phyloP scores from a whole-genome alignment of 2,329 filamentous ascomycete genomes.

The Colletotrichum acutatum region DNA sequence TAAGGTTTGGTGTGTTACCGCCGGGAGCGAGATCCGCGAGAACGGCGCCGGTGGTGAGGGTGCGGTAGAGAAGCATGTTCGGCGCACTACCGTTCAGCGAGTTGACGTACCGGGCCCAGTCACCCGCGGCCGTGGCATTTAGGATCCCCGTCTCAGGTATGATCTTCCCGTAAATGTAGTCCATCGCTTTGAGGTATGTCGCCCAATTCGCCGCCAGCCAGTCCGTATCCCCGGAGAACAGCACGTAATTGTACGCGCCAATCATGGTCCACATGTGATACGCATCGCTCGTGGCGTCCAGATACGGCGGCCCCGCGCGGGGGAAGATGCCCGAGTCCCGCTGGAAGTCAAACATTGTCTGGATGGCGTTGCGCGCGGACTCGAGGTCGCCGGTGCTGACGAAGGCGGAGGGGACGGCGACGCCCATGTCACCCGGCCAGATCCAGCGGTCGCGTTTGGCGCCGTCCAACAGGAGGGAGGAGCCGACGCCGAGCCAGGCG shows the following conservation, averaged over 20 bases:
- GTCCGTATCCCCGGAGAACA: constrained; percentile 50
- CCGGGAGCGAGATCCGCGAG: constrained; percentile 57
- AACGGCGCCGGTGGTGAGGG: constrained; percentile 61
- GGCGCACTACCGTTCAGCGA: constrained; percentile 54
- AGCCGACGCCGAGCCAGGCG: constrained; percentile 45
- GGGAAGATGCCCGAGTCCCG: constrained; percentile 57
- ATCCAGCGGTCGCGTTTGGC: constrained; percentile 69
- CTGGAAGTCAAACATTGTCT: constrained; percentile 58
- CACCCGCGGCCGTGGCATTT: constrained; percentile 59
- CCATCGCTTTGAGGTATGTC: constrained; percentile 44
- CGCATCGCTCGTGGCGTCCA: constrained; percentile 46
- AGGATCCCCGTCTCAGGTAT: constrained; percentile 44
- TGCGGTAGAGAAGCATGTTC: constrained; percentile 65
- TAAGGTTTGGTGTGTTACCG: constrained; percentile 44
- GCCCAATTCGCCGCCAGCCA: constrained; percentile 43
- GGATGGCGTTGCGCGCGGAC: constrained; percentile 60
- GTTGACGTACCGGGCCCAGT: constrained; percentile 63
- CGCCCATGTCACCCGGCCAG: constrained; percentile 71
- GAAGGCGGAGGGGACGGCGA: constrained; percentile 64
- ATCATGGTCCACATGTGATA: constrained; percentile 59
- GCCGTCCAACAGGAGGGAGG: constrained; percentile 58
- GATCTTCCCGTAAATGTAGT: constrained; percentile 41
- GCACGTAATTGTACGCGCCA: constrained; percentile 65
- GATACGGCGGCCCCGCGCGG: constrained; percentile 58
- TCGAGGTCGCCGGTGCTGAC: constrained; percentile 65